Percentiles rank a stretch among this genome's conserved stretches.
Evolutionary conservation across 495 filamentous ascomycete species (phyloP).

Genomic region (Gamarada debralockiae): DNA sequence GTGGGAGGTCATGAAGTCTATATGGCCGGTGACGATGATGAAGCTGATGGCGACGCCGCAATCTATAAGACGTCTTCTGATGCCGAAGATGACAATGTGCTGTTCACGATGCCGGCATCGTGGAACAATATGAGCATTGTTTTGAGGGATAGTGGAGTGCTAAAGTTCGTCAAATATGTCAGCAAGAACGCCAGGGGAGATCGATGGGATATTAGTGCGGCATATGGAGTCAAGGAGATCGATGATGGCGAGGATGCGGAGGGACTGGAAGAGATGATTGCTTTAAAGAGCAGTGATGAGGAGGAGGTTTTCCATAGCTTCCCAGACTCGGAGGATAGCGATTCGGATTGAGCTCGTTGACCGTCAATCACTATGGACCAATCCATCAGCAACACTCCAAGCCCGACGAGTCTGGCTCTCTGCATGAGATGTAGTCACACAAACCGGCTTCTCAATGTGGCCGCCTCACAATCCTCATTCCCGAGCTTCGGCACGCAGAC

Average conservation of each 20-base stretch:
- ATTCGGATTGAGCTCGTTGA: too few relatives aligned
- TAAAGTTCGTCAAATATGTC: conserved; percentile 97
- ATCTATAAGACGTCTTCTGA: conserved; percentile 70
- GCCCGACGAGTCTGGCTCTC: too few relatives aligned
- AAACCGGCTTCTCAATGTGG: too few relatives aligned
- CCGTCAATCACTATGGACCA: too few relatives aligned
- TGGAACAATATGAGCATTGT: conserved; percentile 93
- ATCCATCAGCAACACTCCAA: too few relatives aligned
- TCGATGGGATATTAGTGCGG: conserved; percentile 85
- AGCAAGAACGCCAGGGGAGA: conserved; percentile 78
- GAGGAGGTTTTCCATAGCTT: conserved; percentile 28
- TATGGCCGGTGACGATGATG: conserved; percentile 82
- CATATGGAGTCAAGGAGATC: conserved; percentile 49
- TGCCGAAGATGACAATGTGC: conserved; percentile 81
- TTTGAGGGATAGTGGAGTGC: conserved; percentile 75
- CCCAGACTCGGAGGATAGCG: conserved; percentile 25
- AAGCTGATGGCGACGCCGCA: conserved; percentile 67
- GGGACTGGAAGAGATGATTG: conserved; percentile 9
- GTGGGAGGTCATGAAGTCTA: conserved; percentile 89
- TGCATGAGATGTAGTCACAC: too few relatives aligned
- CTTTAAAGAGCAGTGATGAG: conserved; percentile 20
- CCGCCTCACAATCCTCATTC: too few relatives aligned
- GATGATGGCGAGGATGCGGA: conserved; percentile 36
- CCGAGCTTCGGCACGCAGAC: too few relatives aligned
- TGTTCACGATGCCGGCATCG: conserved; percentile 80